These are phyloP conservation scores for Cryphonectria parasitica DNA, from an alignment of 2,329 filamentous ascomycete species.

Conservation along the genomic window DNA sequence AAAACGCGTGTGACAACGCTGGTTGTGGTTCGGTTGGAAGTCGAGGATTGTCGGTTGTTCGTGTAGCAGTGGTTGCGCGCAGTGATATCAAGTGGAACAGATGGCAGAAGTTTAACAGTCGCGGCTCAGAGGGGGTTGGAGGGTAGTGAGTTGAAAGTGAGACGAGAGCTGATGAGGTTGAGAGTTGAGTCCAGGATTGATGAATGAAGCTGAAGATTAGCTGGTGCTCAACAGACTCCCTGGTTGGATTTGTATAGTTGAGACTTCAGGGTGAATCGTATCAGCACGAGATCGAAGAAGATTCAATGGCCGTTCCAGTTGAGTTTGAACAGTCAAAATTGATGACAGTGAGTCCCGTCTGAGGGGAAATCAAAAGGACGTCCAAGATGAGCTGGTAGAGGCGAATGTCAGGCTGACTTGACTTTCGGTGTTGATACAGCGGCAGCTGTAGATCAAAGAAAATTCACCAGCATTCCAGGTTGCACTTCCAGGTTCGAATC, in stretches of 20 bases:
- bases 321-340: too few relatives aligned
- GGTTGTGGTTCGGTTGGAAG: background rate
- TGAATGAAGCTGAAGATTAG: background rate
- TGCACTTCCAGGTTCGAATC: background rate
- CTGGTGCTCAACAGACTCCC: background rate
- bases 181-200: background rate
- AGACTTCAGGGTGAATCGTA: too few relatives aligned
- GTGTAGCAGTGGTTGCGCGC: background rate
- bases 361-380: too few relatives aligned
- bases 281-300: too few relatives aligned
- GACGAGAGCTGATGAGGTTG: background rate
- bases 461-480: background rate
- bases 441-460: background rate
- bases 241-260: too few relatives aligned
- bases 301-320: too few relatives aligned
- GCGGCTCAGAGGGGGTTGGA: background rate
- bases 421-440: too few relatives aligned
- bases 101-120: background rate
- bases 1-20: background rate
- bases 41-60: background rate
- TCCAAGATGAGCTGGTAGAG: too few relatives aligned
- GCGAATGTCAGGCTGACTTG: too few relatives aligned
- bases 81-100: background rate
- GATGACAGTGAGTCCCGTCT: too few relatives aligned
- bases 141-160: background rate